phyloP scores from a whole-genome alignment of 1,284 basidiomycete species.

The Mycena citricolor region DNA sequence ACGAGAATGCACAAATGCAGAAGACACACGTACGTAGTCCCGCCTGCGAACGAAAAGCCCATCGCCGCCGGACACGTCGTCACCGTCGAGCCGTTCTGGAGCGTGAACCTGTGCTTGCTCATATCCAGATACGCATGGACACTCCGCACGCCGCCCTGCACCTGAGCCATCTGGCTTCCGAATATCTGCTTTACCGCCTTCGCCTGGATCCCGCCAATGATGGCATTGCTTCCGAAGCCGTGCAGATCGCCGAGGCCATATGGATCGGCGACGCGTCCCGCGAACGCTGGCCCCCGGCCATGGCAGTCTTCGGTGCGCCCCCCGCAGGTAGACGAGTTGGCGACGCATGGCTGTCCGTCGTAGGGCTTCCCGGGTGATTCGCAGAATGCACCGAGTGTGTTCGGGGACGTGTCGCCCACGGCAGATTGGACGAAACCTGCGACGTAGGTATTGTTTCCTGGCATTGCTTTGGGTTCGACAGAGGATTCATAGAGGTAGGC shows the following conservation, averaged over 20 bases:
- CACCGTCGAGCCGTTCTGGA: constrained; percentile 67
- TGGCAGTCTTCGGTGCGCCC: constrained; percentile 65
- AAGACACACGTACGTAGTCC: constrained; percentile 63
- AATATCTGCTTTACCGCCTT: constrained; percentile 23
- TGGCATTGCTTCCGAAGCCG: constrained; percentile 11
- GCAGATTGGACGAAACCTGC: constrained; percentile 76
- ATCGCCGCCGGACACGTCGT: constrained; percentile 79
- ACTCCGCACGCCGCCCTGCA: constrained; percentile 61
- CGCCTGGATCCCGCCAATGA: constrained; percentile 10
- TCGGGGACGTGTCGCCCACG: constrained; percentile 77
- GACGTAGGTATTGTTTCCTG: constrained; percentile 69
- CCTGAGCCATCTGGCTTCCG: constrained; percentile 23
- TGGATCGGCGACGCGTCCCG: no score
- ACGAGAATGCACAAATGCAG: background rate
- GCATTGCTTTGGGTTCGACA: constrained; percentile 61
- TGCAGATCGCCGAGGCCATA: constrained; percentile 3
- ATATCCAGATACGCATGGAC: constrained; percentile 70
- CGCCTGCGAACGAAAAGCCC: constrained; percentile 75
- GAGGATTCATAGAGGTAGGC: constrained; percentile 72
- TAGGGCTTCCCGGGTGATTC: constrained; percentile 69
- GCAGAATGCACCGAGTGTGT: constrained; percentile 75
- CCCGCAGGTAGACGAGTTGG: constrained; percentile 74
- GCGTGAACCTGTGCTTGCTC: constrained; percentile 63
- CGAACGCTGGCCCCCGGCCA: constrained; percentile 42
- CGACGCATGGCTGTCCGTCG: constrained; percentile 65